Evolutionary conservation across 2,329 filamentous ascomycete genomes (phyloP), one percentile per base, ranked within the genome.

Genomic region (Botrytis aclada): DNA sequence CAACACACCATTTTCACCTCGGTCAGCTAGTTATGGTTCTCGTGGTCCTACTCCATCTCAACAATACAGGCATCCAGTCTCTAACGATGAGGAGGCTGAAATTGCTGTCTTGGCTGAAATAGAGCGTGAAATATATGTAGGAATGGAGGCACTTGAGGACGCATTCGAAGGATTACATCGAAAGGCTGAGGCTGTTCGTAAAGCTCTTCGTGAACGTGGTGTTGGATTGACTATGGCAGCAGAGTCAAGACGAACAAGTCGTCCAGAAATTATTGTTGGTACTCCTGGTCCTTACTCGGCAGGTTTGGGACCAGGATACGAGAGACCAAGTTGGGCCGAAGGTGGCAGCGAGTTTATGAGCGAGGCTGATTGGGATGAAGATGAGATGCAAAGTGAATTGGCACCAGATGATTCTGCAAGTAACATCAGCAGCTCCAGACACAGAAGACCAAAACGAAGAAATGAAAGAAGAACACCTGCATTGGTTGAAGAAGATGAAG

Each of bases 111-210:
- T 98, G 9, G 94, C 94, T 12, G 95, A 98, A 82, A 90, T 98
- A 56, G 95, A 98, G 82, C 90, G 94, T 10, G 94, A 97, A 79
- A 97, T 98, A 73, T 98, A 95, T 83, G 87, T 90, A 47, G 93
- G 95, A 75, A 98, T 98, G 95, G 95, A 98, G 83, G 90, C 90
- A 0, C 87, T 98, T 37, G 95, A 98, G 82, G 94, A 98, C 80
- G 94, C 95, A 0, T 98, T 98, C 78, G 95, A 98, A 83, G 90
- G 89, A 41, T 86, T 98, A n/a, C 95, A 98, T 80, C 88, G 89
- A 77, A 92, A 91, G 79, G 95, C 95, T 2, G 94, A 98, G 83
- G 82, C 86, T 29, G 93, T 98, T 25, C 90, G 95, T 8, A 90
- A 89, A 34, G 89, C 91, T 0, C 86, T 98, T 8, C 91, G 95